These are phyloP conservation scores for Boletus eberwhitei DNA, from an alignment of 768 basidiomycete genomes.

Conservation along the genomic window DNA sequence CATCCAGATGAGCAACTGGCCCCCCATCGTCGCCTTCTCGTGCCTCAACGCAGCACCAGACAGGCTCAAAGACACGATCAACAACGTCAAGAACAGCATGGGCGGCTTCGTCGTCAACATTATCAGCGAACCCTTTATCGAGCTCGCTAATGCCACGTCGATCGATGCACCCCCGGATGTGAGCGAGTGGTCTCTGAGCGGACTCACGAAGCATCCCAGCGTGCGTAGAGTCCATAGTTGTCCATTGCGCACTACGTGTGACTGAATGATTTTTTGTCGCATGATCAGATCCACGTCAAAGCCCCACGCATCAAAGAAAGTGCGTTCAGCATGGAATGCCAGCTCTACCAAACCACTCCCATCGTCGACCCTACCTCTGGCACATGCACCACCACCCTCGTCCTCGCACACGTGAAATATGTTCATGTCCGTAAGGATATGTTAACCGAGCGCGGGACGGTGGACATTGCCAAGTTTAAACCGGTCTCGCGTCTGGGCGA, in stretches of 20 bases:
- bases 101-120: constrained; percentile 50
- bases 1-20: constrained; percentile 19
- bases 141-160: constrained; percentile 37
- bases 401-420: constrained; percentile 37
- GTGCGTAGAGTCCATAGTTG: background rate
- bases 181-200: constrained; percentile 40
- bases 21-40: constrained; percentile 39
- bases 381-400: constrained; percentile 27
- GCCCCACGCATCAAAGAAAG: constrained; percentile 42
- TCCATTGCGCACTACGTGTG: too few species aligned
- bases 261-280: background rate
- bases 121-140: constrained; percentile 48
- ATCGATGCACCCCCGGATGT: constrained; percentile 36
- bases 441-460: constrained; percentile 31
- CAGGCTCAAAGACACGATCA: constrained; percentile 39
- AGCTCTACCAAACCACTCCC: constrained; percentile 35
- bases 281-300: constrained; percentile 33
- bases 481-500: constrained; percentile 38
- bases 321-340: constrained; percentile 47
- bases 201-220: constrained; percentile 17
- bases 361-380: constrained; percentile 32
- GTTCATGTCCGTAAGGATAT: constrained; percentile 43
- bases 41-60: constrained; percentile 11
- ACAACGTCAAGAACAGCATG: constrained; percentile 40
- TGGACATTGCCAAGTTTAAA: constrained; percentile 36